A percentile compares a stretch with the other conserved stretches of the same genome.
Conservation (phyloP, 1,284 basidiomycete genomes). For the Mycosarcoma mackinlayi region DNA sequence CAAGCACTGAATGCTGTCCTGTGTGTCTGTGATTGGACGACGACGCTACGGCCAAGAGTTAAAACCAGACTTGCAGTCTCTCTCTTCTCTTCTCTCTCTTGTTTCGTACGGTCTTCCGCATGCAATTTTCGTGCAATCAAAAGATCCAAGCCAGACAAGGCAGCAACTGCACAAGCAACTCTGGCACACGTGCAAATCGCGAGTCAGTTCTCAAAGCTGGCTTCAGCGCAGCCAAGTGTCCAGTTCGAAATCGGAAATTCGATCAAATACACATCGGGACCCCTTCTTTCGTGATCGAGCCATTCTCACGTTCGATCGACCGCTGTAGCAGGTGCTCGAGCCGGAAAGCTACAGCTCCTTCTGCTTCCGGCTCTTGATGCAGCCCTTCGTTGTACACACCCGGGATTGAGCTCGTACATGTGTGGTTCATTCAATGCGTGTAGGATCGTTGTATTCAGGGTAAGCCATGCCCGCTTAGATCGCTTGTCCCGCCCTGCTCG, state of each 20-base stretch:
- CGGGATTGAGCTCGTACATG: too few species aligned
- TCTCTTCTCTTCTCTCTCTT: too few species aligned
- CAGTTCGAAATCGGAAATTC: slow-evolving; percentile 4
- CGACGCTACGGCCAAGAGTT: slow-evolving; percentile 26
- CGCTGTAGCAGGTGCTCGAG: too few species aligned
- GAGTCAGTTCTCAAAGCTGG: too few species aligned
- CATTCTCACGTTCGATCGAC: not conserved
- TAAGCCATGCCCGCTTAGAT: too few species aligned
- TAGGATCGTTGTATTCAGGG: too few species aligned
- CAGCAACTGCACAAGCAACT: not conserved
- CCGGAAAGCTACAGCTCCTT: too few species aligned
- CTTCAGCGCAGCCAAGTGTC: slow-evolving; percentile 12
- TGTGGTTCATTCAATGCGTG: too few species aligned
- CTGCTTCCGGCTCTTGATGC: too few species aligned
- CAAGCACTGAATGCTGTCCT: not conserved
- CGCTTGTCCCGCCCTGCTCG: not conserved
- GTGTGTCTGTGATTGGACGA: slow-evolving; percentile 1
- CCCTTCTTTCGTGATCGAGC: slow-evolving; percentile 16
- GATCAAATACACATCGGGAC: slow-evolving; percentile 25
- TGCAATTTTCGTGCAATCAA: slow-evolving; percentile 1
- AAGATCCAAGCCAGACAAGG: not conserved
- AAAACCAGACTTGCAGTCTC: too few species aligned
- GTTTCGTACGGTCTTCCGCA: slow-evolving; percentile 39
- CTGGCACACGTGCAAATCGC: too few species aligned
- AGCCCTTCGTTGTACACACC: too few species aligned